Evolutionary conservation across 495 filamentous ascomycete species (phyloP), one percentile per base, ranked within the genome.

Genomic region (Hamigera avellanea): DNA sequence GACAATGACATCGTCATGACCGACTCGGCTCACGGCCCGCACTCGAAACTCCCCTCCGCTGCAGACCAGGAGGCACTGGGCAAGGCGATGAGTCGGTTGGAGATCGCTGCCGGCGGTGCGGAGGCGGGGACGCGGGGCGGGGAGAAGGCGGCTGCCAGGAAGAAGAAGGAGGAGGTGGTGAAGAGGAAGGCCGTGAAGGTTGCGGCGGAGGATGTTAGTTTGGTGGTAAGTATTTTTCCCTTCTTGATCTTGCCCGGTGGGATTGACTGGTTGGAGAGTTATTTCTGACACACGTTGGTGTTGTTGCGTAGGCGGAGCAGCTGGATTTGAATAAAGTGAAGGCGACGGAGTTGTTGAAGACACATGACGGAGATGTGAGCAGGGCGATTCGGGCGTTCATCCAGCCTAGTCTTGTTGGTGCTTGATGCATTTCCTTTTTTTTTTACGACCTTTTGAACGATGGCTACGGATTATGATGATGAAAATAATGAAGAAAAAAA

Each of bases 1-100:
- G 57, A 72, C 17, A 78, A 77, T 38, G 81, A 80, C 35, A 52
- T 61, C 28, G 41, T 35, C 8, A 29, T n/a, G n/a, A 15, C 52
- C 26, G 66, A 73, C 6, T 62, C 64, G n/a, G 52, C 50, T 23
- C 43, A 62, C 15, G 40, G 47, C 8, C n/a, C 14, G 6, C 7
- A 6, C 4, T 36, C 60, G 6, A 69, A 71, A 42, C 75, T 64
- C 41, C 52, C 63, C 6, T 57, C 61, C 0, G 56, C 56, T 28
- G 63, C 80, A 21, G 83, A 93, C 46, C 72, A 83, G 35, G 86
- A 91, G 44, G 88, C 86, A 17, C 67, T 94, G 15, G 78, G 74
- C 26, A 81, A 84, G 54, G 89, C 88, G 9, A 88, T 96, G 74
- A 76, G 76, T 50, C 66, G 72, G 32, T 60, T 86, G 6, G 73